Evolutionary conservation across 78 protist species (phyloP).

Genomic region (Parvularia atlantis): DNA sequence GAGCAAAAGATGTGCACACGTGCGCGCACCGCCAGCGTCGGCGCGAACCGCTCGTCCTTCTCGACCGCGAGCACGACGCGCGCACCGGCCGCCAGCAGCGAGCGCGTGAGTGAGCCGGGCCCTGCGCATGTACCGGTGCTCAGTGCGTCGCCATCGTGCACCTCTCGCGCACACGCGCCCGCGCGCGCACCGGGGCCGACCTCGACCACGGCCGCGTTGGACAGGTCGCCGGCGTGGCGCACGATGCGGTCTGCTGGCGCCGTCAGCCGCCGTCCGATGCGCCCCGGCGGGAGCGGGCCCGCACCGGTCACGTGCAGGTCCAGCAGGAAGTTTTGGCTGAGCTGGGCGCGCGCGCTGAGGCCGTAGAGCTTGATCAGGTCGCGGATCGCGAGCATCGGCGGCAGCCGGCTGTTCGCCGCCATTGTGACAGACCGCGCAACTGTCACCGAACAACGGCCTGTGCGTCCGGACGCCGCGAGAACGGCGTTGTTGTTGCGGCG

Average conservation of each 20-base stretch:
- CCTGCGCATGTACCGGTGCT: constrained; percentile 8
- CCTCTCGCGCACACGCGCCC: not conserved
- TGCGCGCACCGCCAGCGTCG: constrained; percentile 16
- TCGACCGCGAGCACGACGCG: constrained; percentile 39
- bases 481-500: no score
- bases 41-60: constrained; percentile 48
- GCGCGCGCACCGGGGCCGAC: constrained; percentile 53
- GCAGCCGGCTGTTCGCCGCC: constrained; percentile 7
- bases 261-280: no score
- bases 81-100: constrained; percentile 27
- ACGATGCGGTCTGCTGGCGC: constrained; percentile 30
- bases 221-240: constrained; percentile 29
- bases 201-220: constrained; percentile 47
- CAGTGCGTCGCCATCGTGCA: not conserved
- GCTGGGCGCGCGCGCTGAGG: constrained; percentile 40
- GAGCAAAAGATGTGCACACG: not conserved
- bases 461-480: no score
- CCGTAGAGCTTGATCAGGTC: constrained; percentile 48
- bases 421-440: no score
- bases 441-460: no score
- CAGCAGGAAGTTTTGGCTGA: constrained; percentile 57
- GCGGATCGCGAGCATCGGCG: constrained; percentile 38
- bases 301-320: constrained; percentile 38
- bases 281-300: not conserved
- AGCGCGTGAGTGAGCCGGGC: constrained; percentile 59